Conservation (phyloP, 495 filamentous ascomycete genomes). For the Diplogelasinospora grovesii region DNA sequence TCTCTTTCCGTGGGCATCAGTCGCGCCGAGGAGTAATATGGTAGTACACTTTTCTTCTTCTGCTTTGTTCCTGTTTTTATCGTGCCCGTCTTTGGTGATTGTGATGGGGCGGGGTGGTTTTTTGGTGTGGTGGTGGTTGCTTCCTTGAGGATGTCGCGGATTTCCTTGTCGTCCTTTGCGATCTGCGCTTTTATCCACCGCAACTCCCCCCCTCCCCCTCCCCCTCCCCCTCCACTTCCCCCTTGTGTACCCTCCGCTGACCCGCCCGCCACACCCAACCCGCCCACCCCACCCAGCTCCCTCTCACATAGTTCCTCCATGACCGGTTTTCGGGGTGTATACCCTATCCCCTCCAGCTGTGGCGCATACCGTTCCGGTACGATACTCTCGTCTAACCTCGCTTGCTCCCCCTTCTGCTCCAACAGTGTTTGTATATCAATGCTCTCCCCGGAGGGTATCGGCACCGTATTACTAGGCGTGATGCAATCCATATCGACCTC, state of each 20-base stretch:
- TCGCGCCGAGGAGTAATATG: slow-evolving; percentile 18
- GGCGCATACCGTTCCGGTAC: slow-evolving; percentile 43
- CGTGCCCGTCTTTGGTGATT: neutral
- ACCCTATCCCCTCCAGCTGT: slow-evolving; percentile 52
- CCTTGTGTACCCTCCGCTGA: no score
- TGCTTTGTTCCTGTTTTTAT: neutral
- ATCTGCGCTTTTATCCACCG: slow-evolving; percentile 81
- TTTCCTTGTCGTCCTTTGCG: slow-evolving; percentile 63
- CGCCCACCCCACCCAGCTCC: slow-evolving; percentile 20
- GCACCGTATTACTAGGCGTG: slow-evolving; percentile 74
- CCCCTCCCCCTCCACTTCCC: no score
- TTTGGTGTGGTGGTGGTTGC: no score
- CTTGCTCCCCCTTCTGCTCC: slow-evolving; percentile 50
- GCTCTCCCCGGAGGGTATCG: slow-evolving; percentile 79
- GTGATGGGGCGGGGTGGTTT: slow-evolving; percentile 5
- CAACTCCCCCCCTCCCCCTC: slow-evolving; percentile 32
- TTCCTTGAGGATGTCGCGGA: slow-evolving; percentile 65
- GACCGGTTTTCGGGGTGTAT: slow-evolving; percentile 66
- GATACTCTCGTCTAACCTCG: slow-evolving; percentile 58
- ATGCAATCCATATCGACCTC: slow-evolving; percentile 97
- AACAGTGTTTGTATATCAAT: slow-evolving; percentile 73
- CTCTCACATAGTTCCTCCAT: slow-evolving; percentile 58
- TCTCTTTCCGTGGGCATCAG: slow-evolving; percentile 22
- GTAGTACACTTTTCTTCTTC: slow-evolving; percentile 20
- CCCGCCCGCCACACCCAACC: no score